Evolutionary conservation across 805 yeast species (phyloP).

Genomic region (Spathaspora girioi): DNA sequence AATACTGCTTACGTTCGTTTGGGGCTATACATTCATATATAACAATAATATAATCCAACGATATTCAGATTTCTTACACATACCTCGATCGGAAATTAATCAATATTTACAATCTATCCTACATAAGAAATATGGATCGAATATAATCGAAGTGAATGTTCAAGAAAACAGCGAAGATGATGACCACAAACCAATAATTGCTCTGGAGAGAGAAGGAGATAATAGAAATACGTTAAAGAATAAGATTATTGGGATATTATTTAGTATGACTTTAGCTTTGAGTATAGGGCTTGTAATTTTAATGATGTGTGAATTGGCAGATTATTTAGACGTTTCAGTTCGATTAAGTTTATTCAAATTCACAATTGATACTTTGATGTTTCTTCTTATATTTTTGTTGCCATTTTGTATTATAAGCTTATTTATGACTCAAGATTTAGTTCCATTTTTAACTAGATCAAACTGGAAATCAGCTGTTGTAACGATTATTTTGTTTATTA

Average conservation of each 20-base stretch:
- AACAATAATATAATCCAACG: constrained; percentile 13
- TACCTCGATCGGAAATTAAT: constrained; percentile 23
- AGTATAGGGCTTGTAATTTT: constrained; percentile 29
- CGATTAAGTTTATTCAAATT: constrained; percentile 34
- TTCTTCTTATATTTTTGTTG: constrained; percentile 37
- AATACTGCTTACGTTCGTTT: constrained; percentile 3
- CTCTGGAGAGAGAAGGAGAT: background rate
- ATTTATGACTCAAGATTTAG: constrained; percentile 23
- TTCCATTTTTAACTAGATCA: constrained; percentile 12
- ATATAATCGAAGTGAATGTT: constrained; percentile 5
- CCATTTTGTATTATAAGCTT: constrained; percentile 40
- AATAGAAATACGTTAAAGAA: constrained; percentile 7
- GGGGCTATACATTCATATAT: constrained; percentile 10
- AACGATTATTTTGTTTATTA: constrained; percentile 12
- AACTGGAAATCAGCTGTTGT: constrained; percentile 6
- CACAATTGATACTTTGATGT: constrained; percentile 34
- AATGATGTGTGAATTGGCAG: constrained; percentile 35
- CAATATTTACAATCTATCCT: constrained; percentile 12
- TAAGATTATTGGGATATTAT: constrained; percentile 20
- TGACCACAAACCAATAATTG: background rate
- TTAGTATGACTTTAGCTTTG: constrained; percentile 26
- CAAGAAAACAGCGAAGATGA: constrained; percentile 6
- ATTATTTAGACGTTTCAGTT: constrained; percentile 16
- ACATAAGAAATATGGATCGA: constrained; percentile 13
- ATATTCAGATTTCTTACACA: constrained; percentile 9